Evolutionary conservation across 192 early-diverging fungal genomes (phyloP).

Genomic region (Thamnidium elegans): DNA sequence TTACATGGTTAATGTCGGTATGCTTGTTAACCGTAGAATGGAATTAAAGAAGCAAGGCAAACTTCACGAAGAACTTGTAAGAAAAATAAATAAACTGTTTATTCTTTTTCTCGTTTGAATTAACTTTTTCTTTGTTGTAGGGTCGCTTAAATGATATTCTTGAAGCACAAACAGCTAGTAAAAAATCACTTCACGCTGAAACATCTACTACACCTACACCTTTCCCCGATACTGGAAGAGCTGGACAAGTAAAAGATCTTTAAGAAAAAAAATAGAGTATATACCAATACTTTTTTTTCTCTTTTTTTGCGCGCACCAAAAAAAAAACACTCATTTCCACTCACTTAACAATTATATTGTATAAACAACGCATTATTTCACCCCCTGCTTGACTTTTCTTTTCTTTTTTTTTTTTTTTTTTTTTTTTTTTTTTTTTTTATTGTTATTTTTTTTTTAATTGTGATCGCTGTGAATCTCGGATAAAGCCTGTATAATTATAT

Average conservation of each 20-base stretch:
- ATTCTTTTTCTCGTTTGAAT: too few relatives aligned
- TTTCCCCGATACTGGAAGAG: constrained; percentile 17
- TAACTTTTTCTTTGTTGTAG: background rate
- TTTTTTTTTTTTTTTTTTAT: background rate
- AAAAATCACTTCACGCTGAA: constrained; percentile 20
- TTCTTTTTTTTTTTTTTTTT: background rate
- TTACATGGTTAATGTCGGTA: constrained; percentile 33
- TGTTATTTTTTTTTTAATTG: background rate
- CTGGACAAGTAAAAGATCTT: constrained; percentile 10
- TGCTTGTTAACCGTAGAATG: constrained; percentile 35
- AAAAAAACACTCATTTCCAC: too few relatives aligned
- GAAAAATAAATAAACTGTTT: too few relatives aligned
- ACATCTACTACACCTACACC: constrained; percentile 32
- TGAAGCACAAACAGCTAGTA: constrained; percentile 7
- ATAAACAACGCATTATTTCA: too few relatives aligned
- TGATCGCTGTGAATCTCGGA: background rate
- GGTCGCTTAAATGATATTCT: constrained; percentile 8
- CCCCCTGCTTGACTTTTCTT: background rate
- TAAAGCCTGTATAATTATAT: constrained; percentile 1
- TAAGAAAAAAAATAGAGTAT: background rate
- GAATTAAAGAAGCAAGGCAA: constrained; percentile 36
- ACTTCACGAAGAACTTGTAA: constrained; percentile 41
- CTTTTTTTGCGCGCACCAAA: too few relatives aligned
- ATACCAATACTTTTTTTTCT: too few relatives aligned
- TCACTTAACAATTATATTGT: too few relatives aligned